Conservation (phyloP, 2,329 filamentous ascomycete genomes). For the Diaporthe sp. region DNA sequence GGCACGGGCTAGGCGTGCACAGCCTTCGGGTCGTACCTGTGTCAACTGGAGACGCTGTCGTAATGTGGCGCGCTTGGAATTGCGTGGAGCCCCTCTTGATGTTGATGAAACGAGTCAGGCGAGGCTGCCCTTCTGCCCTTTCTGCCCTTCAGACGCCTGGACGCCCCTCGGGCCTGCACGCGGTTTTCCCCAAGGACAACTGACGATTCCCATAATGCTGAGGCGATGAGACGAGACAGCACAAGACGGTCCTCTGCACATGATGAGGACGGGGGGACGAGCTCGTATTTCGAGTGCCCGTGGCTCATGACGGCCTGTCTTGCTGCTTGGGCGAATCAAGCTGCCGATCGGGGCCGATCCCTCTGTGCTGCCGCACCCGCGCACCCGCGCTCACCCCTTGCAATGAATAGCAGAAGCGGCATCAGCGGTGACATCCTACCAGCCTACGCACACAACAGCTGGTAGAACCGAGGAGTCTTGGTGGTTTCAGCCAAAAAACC, state of each 20-base stretch:
- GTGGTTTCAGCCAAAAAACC: constrained; percentile 14
- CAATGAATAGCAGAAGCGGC: not conserved
- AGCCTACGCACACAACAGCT: not conserved
- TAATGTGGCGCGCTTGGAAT: constrained; percentile 27
- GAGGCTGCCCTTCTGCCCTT: not conserved
- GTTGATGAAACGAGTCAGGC: constrained; percentile 21
- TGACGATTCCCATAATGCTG: constrained; percentile 21
- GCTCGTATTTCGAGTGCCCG: constrained; percentile 10
- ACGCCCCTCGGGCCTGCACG: not conserved
- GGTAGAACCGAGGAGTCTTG: not conserved
- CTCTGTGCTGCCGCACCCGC: constrained; percentile 7
- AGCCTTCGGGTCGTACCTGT: constrained; percentile 9
- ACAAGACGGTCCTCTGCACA: constrained; percentile 11
- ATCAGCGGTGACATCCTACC: constrained; percentile 15
- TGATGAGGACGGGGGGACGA: not conserved
- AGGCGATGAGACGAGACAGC: constrained; percentile 15
- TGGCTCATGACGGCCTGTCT: not conserved
- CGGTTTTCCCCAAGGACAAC: not conserved
- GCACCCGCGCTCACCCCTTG: constrained; percentile 5
- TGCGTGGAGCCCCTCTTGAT: constrained; percentile 10
- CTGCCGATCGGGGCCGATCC: constrained; percentile 28
- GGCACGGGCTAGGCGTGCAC: constrained; percentile 12
- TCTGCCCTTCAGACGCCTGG: too few relatives aligned
- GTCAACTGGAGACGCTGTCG: constrained; percentile 9
- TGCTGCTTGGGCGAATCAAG: not conserved